phyloP scores from a whole-genome alignment of 2,329 filamentous ascomycete genomes.

The Penicillium sp. region DNA sequence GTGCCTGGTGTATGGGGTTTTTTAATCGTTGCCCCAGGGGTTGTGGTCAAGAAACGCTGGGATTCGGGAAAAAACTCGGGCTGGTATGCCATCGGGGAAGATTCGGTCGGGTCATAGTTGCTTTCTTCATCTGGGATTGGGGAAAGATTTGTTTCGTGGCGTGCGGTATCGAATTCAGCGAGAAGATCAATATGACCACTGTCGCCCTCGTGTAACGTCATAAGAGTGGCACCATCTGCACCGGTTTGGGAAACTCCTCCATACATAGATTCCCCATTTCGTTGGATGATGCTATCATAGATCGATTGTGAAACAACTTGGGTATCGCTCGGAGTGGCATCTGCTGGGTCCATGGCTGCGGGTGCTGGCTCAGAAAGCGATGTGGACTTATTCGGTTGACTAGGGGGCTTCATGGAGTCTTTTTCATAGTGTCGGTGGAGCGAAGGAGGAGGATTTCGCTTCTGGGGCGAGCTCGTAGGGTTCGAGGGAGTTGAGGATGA shows the following conservation, averaged over 20 bases:
- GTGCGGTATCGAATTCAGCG: conserved; percentile 36
- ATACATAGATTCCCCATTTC: conserved; percentile 34
- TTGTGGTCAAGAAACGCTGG: conserved; percentile 45
- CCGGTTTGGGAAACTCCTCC: conserved; percentile 22
- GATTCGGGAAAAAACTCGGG: conserved; percentile 48
- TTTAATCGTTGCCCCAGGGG: conserved; percentile 42
- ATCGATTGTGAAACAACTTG: conserved; percentile 48
- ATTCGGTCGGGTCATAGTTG: conserved; percentile 34
- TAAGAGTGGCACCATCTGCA: conserved; percentile 36
- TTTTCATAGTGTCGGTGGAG: conserved; percentile 21
- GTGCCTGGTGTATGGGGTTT: conserved; percentile 29
- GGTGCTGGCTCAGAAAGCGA: conserved; percentile 20
- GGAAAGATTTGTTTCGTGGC: conserved; percentile 29
- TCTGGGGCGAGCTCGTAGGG: conserved; percentile 6
- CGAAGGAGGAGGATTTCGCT: background rate
- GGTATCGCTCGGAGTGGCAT: conserved; percentile 41
- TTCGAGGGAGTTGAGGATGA: conserved; percentile 10
- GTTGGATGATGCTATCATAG: conserved; percentile 41
- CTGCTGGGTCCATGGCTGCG: conserved; percentile 35
- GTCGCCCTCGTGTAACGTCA: conserved; percentile 43
- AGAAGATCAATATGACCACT: conserved; percentile 46
- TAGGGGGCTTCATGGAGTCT: conserved; percentile 10
- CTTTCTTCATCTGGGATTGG: conserved; percentile 52
- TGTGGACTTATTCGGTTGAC: conserved; percentile 18
- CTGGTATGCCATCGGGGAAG: conserved; percentile 39